These are phyloP conservation scores for Pogostemon cablin DNA, from an alignment of 257 asterid species.

Conservation along the genomic window DNA sequence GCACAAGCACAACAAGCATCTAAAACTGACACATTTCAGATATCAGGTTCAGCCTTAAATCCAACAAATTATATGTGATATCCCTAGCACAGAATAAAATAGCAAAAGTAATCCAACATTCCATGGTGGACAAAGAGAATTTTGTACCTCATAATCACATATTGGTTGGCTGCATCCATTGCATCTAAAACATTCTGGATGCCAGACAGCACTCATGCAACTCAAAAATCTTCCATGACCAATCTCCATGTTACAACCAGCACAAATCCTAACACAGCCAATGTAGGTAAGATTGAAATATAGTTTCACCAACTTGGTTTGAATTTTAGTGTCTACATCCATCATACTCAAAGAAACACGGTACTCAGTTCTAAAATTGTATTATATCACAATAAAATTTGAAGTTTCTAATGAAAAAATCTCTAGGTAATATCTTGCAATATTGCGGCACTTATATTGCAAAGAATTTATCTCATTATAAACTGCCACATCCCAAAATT, in stretches of 20 bases:
- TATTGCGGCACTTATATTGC: neutral
- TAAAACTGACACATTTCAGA: neutral
- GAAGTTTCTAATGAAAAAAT: neutral
- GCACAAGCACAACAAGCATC: constrained; percentile 1
- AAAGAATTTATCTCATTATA: neutral
- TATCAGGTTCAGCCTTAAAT: neutral
- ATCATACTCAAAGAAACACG: constrained; percentile 7
- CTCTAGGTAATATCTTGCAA: constrained; percentile 8
- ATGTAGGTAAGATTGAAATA: constrained; percentile 31
- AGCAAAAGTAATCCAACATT: constrained; percentile 6
- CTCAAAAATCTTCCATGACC: constrained; percentile 93
- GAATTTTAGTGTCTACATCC: neutral
- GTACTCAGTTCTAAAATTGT: neutral
- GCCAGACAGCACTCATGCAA: constrained; percentile 98
- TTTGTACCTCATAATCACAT: constrained; percentile 80
- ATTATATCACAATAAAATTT: neutral
- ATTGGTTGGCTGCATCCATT: constrained; percentile 88
- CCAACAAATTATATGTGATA: neutral
- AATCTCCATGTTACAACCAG: constrained; percentile 86
- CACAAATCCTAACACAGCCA: constrained; percentile 71
- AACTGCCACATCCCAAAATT: too few relatives aligned
- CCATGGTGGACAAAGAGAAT: neutral
- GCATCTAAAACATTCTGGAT: constrained; percentile 95
- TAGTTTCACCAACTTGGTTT: constrained; percentile 11
- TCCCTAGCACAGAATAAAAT: neutral